Evolutionary conservation across 805 yeast species (phyloP).

Genomic region (Kuraishia hungarica): DNA sequence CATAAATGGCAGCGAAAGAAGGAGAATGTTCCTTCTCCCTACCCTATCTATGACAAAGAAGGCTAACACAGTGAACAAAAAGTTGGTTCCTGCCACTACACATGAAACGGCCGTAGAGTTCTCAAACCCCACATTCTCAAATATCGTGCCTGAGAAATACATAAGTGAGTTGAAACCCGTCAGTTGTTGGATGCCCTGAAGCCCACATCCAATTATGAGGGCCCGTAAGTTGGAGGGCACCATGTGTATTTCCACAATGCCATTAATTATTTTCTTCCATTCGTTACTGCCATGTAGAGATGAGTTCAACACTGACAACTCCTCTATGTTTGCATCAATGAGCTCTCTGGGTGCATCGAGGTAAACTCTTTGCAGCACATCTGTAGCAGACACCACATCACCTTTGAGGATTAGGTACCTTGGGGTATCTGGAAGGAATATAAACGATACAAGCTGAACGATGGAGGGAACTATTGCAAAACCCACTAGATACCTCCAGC

Average conservation of each 20-base stretch:
- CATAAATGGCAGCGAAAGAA: constrained; percentile 81
- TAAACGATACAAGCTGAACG: constrained; percentile 64
- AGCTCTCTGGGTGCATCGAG: constrained; percentile 52
- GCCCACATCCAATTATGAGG: constrained; percentile 79
- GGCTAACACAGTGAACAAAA: constrained; percentile 79
- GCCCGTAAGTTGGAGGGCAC: constrained; percentile 83
- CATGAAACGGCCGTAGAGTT: constrained; percentile 90
- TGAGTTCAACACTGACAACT: constrained; percentile 42
- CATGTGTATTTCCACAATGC: constrained; percentile 53
- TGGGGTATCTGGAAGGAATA: constrained; percentile 93
- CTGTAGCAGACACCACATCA: constrained; percentile 52
- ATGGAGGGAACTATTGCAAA: constrained; percentile 82
- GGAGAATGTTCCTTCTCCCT: constrained; percentile 78
- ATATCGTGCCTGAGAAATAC: constrained; percentile 92
- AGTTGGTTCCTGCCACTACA: constrained; percentile 90
- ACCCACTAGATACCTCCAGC: constrained; percentile 93
- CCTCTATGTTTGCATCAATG: constrained; percentile 60
- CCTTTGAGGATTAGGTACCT: constrained; percentile 76
- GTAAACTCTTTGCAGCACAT: constrained; percentile 58
- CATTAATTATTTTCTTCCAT: constrained; percentile 44
- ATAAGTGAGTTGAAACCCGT: constrained; percentile 96
- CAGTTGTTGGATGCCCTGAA: constrained; percentile 95
- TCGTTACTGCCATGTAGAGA: constrained; percentile 39
- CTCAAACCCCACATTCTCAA: constrained; percentile 81
- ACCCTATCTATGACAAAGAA: constrained; percentile 78